phyloP scores from a whole-genome alignment of 345 rosid genomes.

The Iberis pinnata region DNA sequence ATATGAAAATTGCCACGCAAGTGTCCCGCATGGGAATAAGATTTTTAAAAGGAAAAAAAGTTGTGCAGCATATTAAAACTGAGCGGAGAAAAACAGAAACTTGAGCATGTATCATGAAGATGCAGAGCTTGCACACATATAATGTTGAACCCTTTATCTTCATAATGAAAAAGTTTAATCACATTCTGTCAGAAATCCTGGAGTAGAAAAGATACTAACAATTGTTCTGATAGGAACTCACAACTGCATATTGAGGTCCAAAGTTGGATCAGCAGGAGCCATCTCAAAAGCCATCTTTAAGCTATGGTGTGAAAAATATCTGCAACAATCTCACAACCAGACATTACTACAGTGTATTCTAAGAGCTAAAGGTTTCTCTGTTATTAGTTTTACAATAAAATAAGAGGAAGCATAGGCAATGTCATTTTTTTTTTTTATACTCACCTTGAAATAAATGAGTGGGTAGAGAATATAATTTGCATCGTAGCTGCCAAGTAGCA shows the following conservation, averaged over 20 bases:
- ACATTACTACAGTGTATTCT: constrained; percentile 12
- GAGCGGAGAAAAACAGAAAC: constrained; percentile 6
- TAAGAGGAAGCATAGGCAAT: constrained; percentile 4
- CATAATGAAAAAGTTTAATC: constrained; percentile 4
- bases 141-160: neutral
- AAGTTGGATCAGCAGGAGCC: constrained; percentile 97
- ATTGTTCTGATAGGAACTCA: constrained; percentile 36
- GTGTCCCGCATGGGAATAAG: constrained; percentile 6
- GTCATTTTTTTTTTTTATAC: constrained; percentile 19
- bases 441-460: constrained; percentile 60
- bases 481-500: constrained; percentile 99
- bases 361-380: neutral
- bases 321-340: constrained; percentile 29
- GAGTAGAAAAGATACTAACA: constrained; percentile 1
- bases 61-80: neutral
- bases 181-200: constrained; percentile 12
- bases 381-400: constrained; percentile 4
- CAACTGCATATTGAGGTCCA: constrained; percentile 94
- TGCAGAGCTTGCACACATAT: constrained; percentile 12
- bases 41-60: neutral
- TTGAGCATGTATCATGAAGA: constrained; percentile 9
- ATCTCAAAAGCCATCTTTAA: constrained; percentile 68
- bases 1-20: constrained; percentile 12
- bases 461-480: constrained; percentile 86
- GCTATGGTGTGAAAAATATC: constrained; percentile 62